A percentile compares a stretch with the other conserved stretches of the same genome.
Evolutionary conservation across 108 stramenopile species (phyloP).

Genomic region (Chaetoceros tenuissimus): DNA sequence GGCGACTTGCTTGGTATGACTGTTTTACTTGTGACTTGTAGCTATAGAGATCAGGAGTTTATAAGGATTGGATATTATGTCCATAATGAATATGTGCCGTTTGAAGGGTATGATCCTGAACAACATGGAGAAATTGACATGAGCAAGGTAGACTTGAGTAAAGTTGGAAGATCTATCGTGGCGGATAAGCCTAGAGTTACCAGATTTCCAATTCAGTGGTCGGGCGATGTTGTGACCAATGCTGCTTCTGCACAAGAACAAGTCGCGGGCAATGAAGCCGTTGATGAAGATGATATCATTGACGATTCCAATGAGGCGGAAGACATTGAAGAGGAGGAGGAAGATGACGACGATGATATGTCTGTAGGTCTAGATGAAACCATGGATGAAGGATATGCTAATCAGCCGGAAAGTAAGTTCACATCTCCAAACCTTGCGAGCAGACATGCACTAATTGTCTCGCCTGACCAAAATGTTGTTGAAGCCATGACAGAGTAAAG

Average conservation of each 20-base stretch:
- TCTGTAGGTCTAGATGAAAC: no score
- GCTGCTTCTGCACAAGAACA: neutral
- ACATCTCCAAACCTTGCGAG: no score
- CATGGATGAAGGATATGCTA: no score
- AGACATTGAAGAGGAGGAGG: no score
- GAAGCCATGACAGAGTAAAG: no score
- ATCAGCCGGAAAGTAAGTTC: no score
- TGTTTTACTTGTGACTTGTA: conserved; percentile 93
- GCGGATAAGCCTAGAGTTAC: conserved; percentile 96
- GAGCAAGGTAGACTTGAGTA: conserved; percentile 48
- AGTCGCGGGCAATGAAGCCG: neutral
- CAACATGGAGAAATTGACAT: neutral
- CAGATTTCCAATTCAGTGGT: conserved; percentile 92
- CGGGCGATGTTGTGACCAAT: conserved; percentile 27
- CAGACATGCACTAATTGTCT: no score
- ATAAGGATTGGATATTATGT: conserved; percentile 99
- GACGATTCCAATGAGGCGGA: no score
- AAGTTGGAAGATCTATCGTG: conserved; percentile 77
- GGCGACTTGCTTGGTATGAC: conserved; percentile 95
- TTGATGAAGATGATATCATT: conserved; percentile 4
- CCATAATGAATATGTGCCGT: conserved; percentile 92
- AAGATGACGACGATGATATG: no score
- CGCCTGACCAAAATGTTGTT: no score
- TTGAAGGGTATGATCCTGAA: neutral
- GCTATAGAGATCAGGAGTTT: conserved; percentile 92